Evolutionary conservation across 192 early-diverging fungal species (phyloP), one percentile per base, ranked within the genome.

Genomic region (Backusella tarrabulga): DNA sequence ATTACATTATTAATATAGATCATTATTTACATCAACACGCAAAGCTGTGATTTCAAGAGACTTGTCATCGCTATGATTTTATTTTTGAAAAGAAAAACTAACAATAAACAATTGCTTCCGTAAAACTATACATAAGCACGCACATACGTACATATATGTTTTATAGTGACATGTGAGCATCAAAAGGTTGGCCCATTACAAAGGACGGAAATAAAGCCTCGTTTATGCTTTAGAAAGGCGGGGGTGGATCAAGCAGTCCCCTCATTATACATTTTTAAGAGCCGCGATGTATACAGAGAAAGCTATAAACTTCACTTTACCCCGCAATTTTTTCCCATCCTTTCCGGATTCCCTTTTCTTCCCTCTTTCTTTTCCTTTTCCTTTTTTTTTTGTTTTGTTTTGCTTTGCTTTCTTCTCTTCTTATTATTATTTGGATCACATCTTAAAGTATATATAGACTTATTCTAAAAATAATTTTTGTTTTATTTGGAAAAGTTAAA

Each of bases 271-370:
- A n/a, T 12, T 69, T 70, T 70, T 19, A 70, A 70, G n/a, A 70
- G 36, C 68, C 68, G 68, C 68, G 9, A 63, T 63, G 56, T 29
- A 63, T 63, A 63, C 56, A 63, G 56, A 26, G 21, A 9, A 29
- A 14, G 21, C 56, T 29, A 63, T 14, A 70, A 23, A 70, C 36
- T 38, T 23, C 38, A 40, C 19, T 34, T 70, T 70, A 70, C 68
- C 68, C 68, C 68, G 68, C 68, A 70, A 23, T 70, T 70, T 40
- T 70, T 70, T 70, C 68, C 68, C 68, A 70, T 70, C 67, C 32
- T 68, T 68, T 68, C 68, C 34, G 68, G 68, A n/a, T 35, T 38
- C 35, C 36, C 36, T 38, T 70, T 38, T 69, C 34, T 69, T 38
- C 68, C 68, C 34, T 38, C 36, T 69, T 38, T 69, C 21, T 21